phyloP scores from a whole-genome alignment of 2,329 filamentous ascomycete species.

The Sporothrix luriei region DNA sequence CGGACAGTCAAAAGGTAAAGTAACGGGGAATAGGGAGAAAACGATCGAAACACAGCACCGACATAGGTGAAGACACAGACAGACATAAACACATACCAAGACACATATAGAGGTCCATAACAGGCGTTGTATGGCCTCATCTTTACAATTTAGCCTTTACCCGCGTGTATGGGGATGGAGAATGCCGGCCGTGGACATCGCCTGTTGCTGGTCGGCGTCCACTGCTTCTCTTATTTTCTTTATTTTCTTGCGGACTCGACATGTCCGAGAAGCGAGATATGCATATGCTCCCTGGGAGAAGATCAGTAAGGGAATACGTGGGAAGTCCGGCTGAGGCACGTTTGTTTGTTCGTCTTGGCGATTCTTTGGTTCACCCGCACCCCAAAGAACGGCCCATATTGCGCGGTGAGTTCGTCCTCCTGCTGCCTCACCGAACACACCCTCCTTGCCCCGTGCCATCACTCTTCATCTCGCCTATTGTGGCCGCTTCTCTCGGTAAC shows the following conservation, averaged over 20 bases:
- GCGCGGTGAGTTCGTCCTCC: neutral
- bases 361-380: too few species aligned
- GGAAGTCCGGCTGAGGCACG: too few species aligned
- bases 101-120: neutral
- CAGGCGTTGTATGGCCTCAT: neutral
- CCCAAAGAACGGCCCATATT: too few species aligned
- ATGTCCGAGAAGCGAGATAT: neutral
- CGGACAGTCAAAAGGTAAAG: constrained; percentile 12
- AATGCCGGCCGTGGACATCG: neutral
- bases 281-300: too few species aligned
- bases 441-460: neutral
- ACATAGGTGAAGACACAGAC: too few species aligned
- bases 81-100: too few species aligned
- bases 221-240: neutral
- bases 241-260: neutral
- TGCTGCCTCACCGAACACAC: neutral
- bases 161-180: neutral
- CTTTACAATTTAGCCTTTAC: constrained; percentile 13
- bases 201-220: neutral
- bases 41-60: too few species aligned
- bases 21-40: neutral
- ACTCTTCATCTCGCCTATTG: constrained; percentile 15
- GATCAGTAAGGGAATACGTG: too few species aligned
- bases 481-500: neutral
- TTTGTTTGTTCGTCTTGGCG: neutral